phyloP scores from a whole-genome alignment of 1,284 basidiomycete species.

The Serendipita sp. region DNA sequence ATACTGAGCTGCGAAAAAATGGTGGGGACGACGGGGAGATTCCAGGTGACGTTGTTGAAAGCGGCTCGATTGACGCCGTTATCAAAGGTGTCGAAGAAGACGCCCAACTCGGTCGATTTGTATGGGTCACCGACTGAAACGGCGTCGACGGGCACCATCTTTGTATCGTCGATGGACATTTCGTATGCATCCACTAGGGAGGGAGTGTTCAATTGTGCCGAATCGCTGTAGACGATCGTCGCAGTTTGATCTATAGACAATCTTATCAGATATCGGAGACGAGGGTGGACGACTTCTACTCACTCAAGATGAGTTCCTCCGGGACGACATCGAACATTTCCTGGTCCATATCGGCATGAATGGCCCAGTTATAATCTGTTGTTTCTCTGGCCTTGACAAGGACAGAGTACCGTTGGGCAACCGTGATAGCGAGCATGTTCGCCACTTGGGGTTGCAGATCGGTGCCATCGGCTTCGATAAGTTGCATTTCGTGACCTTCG shows the following conservation, averaged over 20 bases:
- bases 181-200: slow-evolving; percentile 37
- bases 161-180: slow-evolving; percentile 40
- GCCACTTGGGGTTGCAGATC: slow-evolving; percentile 62
- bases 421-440: slow-evolving; percentile 58
- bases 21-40: slow-evolving; percentile 44
- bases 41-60: slow-evolving; percentile 45
- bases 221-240: slow-evolving; percentile 49
- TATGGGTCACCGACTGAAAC: slow-evolving; percentile 34
- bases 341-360: slow-evolving; percentile 82
- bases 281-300: slow-evolving; percentile 17
- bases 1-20: slow-evolving; percentile 65
- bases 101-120: slow-evolving; percentile 41
- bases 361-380: slow-evolving; percentile 67
- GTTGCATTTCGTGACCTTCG: slow-evolving; percentile 80
- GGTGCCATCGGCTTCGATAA: slow-evolving; percentile 82
- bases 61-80: slow-evolving; percentile 68
- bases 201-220: slow-evolving; percentile 33
- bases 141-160: slow-evolving; percentile 40
- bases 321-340: slow-evolving; percentile 79
- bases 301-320: slow-evolving; percentile 55
- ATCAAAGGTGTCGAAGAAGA: slow-evolving; percentile 56
- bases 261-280: not conserved
- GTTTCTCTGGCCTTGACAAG: slow-evolving; percentile 84
- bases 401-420: slow-evolving; percentile 88
- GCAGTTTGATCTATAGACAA: slow-evolving; percentile 53